Conservation (phyloP, 2,329 filamentous ascomycete species). For the Penicillium sp. region DNA sequence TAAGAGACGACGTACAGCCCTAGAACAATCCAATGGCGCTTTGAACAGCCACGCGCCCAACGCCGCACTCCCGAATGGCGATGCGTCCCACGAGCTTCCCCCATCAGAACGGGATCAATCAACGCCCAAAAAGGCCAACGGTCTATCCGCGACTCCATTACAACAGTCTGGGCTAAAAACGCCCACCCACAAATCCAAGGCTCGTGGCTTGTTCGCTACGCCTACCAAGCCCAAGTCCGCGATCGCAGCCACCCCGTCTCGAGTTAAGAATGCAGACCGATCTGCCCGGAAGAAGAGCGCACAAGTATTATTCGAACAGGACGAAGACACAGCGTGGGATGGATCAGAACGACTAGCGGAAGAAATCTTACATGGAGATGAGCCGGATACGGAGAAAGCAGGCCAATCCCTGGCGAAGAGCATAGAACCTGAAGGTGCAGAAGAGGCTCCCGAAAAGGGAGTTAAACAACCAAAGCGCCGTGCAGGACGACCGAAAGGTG, state of each 20-base stretch:
- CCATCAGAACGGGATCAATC: conserved; percentile 29
- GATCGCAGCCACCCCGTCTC: conserved; percentile 55
- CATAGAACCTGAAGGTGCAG: conserved; percentile 30
- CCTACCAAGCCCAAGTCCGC: conserved; percentile 36
- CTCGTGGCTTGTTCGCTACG: conserved; percentile 41
- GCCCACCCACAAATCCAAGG: conserved; percentile 37
- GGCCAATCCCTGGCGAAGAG: conserved; percentile 27
- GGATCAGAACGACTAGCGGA: conserved; percentile 67
- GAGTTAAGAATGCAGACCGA: conserved; percentile 70
- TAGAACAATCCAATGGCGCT: conserved; percentile 24
- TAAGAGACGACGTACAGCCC: conserved; percentile 36
- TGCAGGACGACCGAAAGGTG: conserved; percentile 56
- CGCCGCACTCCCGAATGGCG: conserved; percentile 14
- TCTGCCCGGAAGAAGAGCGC: conserved; percentile 86
- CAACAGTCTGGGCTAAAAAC: conserved; percentile 39
- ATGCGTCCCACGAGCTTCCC: conserved; percentile 25
- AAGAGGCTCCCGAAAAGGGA: conserved; percentile 45
- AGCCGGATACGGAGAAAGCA: conserved; percentile 21
- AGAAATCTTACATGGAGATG: conserved; percentile 60
- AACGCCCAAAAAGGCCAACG: conserved; percentile 34
- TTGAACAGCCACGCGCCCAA: conserved; percentile 26
- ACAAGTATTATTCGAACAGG: conserved; percentile 69
- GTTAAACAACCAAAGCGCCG: conserved; percentile 52
- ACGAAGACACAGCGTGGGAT: conserved; percentile 63
- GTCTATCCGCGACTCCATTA: conserved; percentile 27